Evolutionary conservation across 2,329 filamentous ascomycete species (phyloP), one percentile per base, ranked within the genome.

Genomic region (Epichloe gansuensis): DNA sequence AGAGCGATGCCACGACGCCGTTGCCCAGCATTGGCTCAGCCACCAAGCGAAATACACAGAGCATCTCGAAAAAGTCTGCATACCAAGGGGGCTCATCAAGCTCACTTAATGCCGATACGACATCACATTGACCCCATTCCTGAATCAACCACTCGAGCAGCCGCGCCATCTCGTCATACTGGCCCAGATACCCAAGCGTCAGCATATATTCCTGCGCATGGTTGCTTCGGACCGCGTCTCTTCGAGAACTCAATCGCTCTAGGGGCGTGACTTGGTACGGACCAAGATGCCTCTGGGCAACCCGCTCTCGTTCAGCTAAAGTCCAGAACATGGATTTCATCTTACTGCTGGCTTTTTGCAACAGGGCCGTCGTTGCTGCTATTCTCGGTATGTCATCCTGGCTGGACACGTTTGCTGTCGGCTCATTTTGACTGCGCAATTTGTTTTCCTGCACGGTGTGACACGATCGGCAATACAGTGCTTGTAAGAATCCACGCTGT

Each of bases 201-300:
- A 81, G 74, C 62, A 89, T 74, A 61, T 86, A 85, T 2, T 71
- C 68, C 58, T 85, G 78, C 1, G 60, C 65, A 13, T 67, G 57
- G 80, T 61, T 58, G 5, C 63, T 64, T 52, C 60, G 57, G 40
- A 67, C 62, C 2, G 63, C 61, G 52, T 70, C 68, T 49, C 54
- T 57, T 7, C 68, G 60, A 31, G 59, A 59, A 41, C 59, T 57
- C 62, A 69, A 64, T 9, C 59, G 57, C 9, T 69, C 67, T n/a
- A 68, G 56, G 6, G 59, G 56, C 11, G 63, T 55, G n/a, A 67
- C 51, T 6, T 60, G 53, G n/a, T 55, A 54, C 4, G 43, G 42
- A 3, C 55, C 54, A 35, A 63, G 42, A 5, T 59, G 49, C 11
- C 47, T 41, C 44, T 59, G 56, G 48, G 51, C 54, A 15, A 57